phyloP scores from a whole-genome alignment of 345 rosid genomes.

The Hypericum androsaemum region DNA sequence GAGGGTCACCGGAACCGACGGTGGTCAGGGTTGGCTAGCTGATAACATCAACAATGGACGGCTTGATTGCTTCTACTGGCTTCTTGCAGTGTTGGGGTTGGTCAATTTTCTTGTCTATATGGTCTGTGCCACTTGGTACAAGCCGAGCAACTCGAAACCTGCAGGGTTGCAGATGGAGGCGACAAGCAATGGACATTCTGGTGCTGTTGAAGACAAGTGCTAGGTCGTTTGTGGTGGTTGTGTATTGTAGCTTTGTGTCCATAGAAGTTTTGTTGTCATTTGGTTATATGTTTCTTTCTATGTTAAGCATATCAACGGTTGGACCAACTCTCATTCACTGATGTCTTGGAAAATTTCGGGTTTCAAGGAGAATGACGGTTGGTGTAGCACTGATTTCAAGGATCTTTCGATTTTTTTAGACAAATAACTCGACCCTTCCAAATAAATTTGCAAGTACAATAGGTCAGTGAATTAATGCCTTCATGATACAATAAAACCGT shows the following conservation, averaged over 20 bases:
- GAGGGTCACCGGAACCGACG: constrained; percentile 22
- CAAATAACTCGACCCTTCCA: no score
- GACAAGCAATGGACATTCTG: constrained; percentile 5
- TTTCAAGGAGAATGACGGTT: no score
- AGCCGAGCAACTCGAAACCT: constrained; percentile 21
- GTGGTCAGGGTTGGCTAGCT: constrained; percentile 45
- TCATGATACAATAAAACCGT: no score
- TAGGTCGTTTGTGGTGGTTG: constrained; percentile 6
- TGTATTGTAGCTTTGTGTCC: not conserved
- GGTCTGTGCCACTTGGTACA: constrained; percentile 36
- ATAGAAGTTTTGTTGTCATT: constrained; percentile 10
- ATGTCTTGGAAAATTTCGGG: no score
- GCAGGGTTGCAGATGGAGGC: constrained; percentile 21
- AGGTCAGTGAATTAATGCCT: no score
- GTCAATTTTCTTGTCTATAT: constrained; percentile 36
- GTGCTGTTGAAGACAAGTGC: constrained; percentile 26
- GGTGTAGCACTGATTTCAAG: no score
- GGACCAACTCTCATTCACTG: no score
- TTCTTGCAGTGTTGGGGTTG: constrained; percentile 36
- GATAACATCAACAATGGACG: constrained; percentile 46
- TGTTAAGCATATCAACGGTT: no score
- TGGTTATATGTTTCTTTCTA: constrained; percentile 3
- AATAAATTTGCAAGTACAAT: no score
- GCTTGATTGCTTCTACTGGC: constrained; percentile 52
- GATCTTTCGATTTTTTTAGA: no score